Evolutionary conservation across 768 basidiomycete genomes (phyloP), one percentile per base, ranked within the genome.

Genomic region (Psilocybe sp.): DNA sequence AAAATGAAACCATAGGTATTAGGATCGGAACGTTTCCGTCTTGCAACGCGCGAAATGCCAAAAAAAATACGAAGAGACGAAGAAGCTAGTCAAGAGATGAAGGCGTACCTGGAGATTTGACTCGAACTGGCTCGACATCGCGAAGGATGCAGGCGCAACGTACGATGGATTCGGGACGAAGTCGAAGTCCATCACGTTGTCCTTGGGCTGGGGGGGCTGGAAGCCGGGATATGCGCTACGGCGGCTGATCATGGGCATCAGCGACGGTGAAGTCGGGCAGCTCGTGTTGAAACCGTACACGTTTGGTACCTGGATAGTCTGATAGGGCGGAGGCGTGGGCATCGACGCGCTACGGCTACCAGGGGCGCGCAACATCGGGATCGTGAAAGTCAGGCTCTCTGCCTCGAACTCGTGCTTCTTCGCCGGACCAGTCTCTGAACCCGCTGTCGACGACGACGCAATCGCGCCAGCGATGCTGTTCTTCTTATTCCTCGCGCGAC

Each of bases 251-350:
- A 85, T 78, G 33, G 75, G 76, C 4, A 76, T 62, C 6, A 76
- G 69, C 11, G 81, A 78, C 11, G 83, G 84, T 32, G 85, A 85
- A 9, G 80, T 75, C 8, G 84, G 84, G 62, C 79, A 84, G 12
- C 84, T 84, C 4, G 82, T 80, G 1, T 70, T 61, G 60, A 70
- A 60, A 36, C 69, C 67, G 62, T 77, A 78, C 16, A 89, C 77
- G 54, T 76, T 80, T 18, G 87, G 87, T 37, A 89, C 74, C 63
- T 80, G 80, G 60, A 89, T 87, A 1, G 78, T 75, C 67, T 88
- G 86, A 56, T 78, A 80, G 3, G 78, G 74, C 10, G 82, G 83
- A 3, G 85, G 85, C 9, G 85, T 86, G 4, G 88, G 87, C 8
- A 76, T 85, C 55, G 77, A 74, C 47, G 79, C 63, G 38, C 74